Evolutionary conservation across 495 filamentous ascomycete genomes (phyloP).

Genomic region (Aspergillus sclerotioniger): DNA sequence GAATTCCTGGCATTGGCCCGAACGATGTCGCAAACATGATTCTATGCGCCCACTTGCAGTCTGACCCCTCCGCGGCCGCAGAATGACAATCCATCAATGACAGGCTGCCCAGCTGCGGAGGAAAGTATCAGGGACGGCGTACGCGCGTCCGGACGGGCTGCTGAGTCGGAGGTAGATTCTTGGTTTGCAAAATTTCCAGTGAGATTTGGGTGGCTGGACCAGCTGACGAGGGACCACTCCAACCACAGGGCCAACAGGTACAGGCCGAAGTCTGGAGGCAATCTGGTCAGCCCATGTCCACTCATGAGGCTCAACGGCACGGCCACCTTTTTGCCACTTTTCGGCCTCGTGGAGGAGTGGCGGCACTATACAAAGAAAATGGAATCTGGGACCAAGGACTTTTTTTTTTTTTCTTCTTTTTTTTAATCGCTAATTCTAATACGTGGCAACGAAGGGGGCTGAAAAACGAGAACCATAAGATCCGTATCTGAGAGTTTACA

Average conservation of each 20-base stretch:
- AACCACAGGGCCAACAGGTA: slow-evolving; percentile 4
- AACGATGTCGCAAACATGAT: background rate
- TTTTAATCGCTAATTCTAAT: too few relatives aligned
- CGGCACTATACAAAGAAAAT: slow-evolving; percentile 3
- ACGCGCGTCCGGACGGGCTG: slow-evolving; percentile 6
- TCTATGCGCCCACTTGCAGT: slow-evolving; percentile 1
- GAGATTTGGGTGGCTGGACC: background rate
- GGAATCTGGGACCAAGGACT: background rate
- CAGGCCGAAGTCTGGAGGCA: slow-evolving; percentile 1
- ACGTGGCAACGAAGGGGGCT: too few relatives aligned
- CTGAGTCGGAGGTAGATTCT: slow-evolving; percentile 1
- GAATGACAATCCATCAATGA: slow-evolving; percentile 6
- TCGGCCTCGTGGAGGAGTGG: background rate
- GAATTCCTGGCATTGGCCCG: background rate
- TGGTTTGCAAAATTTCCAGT: slow-evolving; percentile 1
- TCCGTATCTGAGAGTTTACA: background rate
- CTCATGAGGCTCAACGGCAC: slow-evolving; percentile 1
- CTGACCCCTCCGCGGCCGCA: background rate
- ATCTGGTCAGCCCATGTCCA: slow-evolving; percentile 7
- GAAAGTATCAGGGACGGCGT: background rate
- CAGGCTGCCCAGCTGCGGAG: background rate
- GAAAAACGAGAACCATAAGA: too few relatives aligned
- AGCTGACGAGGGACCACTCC: slow-evolving; percentile 15
- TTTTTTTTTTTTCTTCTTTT: too few relatives aligned
- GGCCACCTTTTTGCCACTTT: slow-evolving; percentile 1